Base-by-base conservation (phyloP, 176 grass and related monocot genomes). In the Triticum dicoccoides region DNA sequence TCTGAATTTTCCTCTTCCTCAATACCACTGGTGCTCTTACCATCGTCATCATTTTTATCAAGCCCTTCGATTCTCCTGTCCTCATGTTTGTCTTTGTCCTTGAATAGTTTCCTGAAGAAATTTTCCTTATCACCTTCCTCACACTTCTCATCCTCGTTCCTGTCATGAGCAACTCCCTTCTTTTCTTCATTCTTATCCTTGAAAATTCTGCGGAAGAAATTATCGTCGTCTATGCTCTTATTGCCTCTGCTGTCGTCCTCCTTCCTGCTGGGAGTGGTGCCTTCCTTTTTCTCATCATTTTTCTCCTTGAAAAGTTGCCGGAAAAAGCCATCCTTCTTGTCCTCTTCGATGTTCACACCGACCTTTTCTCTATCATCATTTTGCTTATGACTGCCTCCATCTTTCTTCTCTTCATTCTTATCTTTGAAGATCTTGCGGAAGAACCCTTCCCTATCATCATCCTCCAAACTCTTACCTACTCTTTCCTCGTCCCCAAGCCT, bases 131-230 rank as follows among this genome's bases (percentile, higher is more conserved):
- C 97, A 64, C 82, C 90, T 85, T 96, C 97, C 58, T 96, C 92
- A 72, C 78, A 86, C 52, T 84, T 98, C 24, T 95, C 88, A 80
- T 91, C 88, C 51, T 94, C 96, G 39, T 89, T 90, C 54, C 86
- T 89, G 10, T 90, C 85, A 87, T 91, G 87, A 61, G 77, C 61
- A 65, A 76, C 56, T 58, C 77, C 89, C 56, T 93, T 98, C 85
- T 88, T 95, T 65, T 93, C 95, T 87, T 99, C 97, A 91, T 87
- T 91, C 70, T 99, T 99, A 73, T 99, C 97, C 89, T 99, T 99
- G 82, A 99, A 99, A 92, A 99, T 83, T 79, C 97, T 86, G 23
- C 88, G 89, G 39, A 99, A 99, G 78, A 99, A 89, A 86, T 88
- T 96, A 33, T 87, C 92, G 11, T 97, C 94, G 6, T 97, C 92